phyloP scores from a whole-genome alignment of 331 rosid genomes.

The Acacia concinna region DNA sequence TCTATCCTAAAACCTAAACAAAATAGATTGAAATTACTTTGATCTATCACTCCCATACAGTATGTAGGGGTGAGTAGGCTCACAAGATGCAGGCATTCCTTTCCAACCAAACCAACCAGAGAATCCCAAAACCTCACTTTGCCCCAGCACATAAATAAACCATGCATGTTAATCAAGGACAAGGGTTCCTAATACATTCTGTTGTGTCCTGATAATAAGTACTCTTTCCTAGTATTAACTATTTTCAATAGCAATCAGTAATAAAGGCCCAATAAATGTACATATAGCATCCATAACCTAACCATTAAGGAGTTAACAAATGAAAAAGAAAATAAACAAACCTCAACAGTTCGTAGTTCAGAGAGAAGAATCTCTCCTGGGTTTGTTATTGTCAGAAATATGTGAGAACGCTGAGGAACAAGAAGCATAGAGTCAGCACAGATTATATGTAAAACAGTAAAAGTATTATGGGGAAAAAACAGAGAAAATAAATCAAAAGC shows the following conservation, averaged over 20 bases:
- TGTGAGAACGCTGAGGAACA: slow-evolving; percentile 71
- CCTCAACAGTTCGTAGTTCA: slow-evolving; percentile 92
- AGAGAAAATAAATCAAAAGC: slow-evolving; percentile 25
- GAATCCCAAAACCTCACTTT: background rate
- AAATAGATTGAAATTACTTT: too few relatives aligned
- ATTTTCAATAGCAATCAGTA: background rate
- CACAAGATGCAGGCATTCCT: background rate
- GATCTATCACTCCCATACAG: too few relatives aligned
- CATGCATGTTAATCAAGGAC: background rate
- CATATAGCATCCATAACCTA: background rate
- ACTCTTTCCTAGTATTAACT: slow-evolving; percentile 5
- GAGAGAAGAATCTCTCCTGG: slow-evolving; percentile 93
- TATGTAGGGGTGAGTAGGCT: background rate
- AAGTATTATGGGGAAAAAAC: slow-evolving; percentile 16
- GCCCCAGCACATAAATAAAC: background rate
- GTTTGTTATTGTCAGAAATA: slow-evolving; percentile 67
- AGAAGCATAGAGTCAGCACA: slow-evolving; percentile 36
- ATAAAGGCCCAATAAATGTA: background rate
- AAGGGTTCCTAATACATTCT: slow-evolving; percentile 11
- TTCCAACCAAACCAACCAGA: background rate
- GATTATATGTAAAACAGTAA: slow-evolving; percentile 19
- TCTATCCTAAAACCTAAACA: too few relatives aligned
- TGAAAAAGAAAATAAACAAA: slow-evolving; percentile 36
- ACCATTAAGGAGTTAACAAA: background rate
- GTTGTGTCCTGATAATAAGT: slow-evolving; percentile 13